These are phyloP conservation scores for Huntiella decipiens DNA, from an alignment of 2,329 filamentous ascomycete species.

Conservation along the genomic window DNA sequence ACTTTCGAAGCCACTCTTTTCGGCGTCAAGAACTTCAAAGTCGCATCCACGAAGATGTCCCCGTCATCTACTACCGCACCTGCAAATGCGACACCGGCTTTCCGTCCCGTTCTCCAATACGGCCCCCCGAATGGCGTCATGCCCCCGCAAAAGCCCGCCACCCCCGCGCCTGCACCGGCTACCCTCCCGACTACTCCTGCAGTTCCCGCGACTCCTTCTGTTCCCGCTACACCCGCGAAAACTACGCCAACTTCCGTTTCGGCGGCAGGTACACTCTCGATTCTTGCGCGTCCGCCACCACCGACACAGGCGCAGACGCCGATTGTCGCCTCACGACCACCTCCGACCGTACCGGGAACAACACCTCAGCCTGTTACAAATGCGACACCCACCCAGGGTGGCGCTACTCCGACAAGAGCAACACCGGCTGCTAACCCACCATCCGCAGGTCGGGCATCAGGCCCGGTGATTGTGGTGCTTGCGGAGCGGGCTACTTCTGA, in stretches of 20 bases:
- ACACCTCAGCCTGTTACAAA: background rate
- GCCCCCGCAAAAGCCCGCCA: slow-evolving; percentile 21
- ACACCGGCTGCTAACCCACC: slow-evolving; percentile 10
- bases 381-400: background rate
- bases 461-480: slow-evolving; percentile 64
- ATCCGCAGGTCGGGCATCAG: slow-evolving; percentile 22
- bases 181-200: slow-evolving; percentile 19
- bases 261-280: background rate
- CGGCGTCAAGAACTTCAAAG: slow-evolving; percentile 45
- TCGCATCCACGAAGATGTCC: slow-evolving; percentile 18
- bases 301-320: background rate
- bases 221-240: slow-evolving; percentile 4
- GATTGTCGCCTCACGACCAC: background rate
- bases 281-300: background rate
- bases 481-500: slow-evolving; percentile 59
- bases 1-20: slow-evolving; percentile 60
- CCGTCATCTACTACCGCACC: slow-evolving; percentile 14
- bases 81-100: slow-evolving; percentile 12
- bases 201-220: slow-evolving; percentile 18
- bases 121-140: slow-evolving; percentile 44
- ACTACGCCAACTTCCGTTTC: background rate
- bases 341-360: background rate
- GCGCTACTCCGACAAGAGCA: slow-evolving; percentile 13
- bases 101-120: slow-evolving; percentile 44
- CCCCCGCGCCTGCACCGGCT: background rate